Evolutionary conservation across 768 basidiomycete species (phyloP), one percentile per base, ranked within the genome.

Genomic region (Hydnum rufescens): DNA sequence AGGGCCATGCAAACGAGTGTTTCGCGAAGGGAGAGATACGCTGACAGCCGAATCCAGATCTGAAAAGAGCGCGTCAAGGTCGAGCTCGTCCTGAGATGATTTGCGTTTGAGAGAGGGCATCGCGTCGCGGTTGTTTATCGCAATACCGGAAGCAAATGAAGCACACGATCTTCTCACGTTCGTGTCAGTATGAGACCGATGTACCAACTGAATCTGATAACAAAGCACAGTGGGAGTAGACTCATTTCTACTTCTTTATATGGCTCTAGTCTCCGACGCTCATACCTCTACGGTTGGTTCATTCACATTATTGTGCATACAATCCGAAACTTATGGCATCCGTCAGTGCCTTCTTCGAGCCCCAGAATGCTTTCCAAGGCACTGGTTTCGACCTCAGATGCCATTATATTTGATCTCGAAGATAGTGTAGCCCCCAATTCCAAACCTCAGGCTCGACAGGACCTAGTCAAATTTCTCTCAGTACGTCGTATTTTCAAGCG

Each of bases 371-470:
- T 93, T 31, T 68, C 78, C 57, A 92, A 89, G 62, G 83, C 83
- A 0, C 68, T 83, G 43, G 63, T 60, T 5, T 68, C 70, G 13
- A 62, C 65, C 2, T 77, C 86, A 1, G 89, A 93, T 55, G 71
- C 80, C 42, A 68, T 89, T 32, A 80, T 88, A 25, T 90, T 88
- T 60, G 89, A 93, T 67, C 69, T 93, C 8, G 89, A 92, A 63
- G 89, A 93, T 63, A 82, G 82, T 55, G 76, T 92, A 0, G 67
- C 85, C 3, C 80, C 81, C 3, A 67, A 68, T 3, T 58, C 63
- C 29, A 64, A 67, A 26, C 76, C 77, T 22, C 64, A 70, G 50
- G 81, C 84, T 0, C 69, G 84, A 54, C 60, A 61, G 4, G 68
- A 75, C 4, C 66, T 84, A 3, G 62, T 64, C 32, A 64, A 66